Conservation (phyloP, 257 asterid genomes). For the Phtheirospermum japonicum region DNA sequence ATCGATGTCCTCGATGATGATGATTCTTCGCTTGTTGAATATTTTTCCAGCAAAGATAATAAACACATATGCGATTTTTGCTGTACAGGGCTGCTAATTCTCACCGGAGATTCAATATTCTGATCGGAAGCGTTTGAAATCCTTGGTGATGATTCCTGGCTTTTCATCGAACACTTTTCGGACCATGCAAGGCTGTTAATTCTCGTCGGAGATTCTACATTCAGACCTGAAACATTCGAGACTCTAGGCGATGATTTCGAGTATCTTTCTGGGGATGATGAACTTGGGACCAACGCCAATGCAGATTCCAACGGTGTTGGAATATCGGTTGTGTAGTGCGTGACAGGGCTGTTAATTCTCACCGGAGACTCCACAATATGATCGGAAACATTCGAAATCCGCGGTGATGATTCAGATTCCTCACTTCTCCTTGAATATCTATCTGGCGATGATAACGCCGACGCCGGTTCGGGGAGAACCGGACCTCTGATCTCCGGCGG, state of each 20-base stretch:
- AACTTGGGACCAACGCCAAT: neutral
- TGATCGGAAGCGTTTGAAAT: too few relatives aligned
- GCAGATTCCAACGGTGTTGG: constrained; percentile 8
- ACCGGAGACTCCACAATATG: constrained; percentile 4
- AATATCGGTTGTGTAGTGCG: neutral
- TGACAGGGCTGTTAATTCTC: neutral
- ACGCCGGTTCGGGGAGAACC: neutral
- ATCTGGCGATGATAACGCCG: neutral
- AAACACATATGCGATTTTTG: too few relatives aligned
- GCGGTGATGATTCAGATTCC: constrained; percentile 10
- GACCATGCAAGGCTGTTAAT: too few relatives aligned
- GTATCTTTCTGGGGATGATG: neutral
- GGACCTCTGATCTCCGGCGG: neutral
- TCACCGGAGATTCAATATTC: too few relatives aligned
- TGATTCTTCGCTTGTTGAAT: constrained; percentile 24
- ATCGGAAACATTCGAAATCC: neutral
- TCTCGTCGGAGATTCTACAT: too few relatives aligned
- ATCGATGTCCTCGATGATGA: constrained; percentile 7
- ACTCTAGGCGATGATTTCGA: constrained; percentile 20
- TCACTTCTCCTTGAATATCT: neutral
- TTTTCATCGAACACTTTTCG: too few relatives aligned
- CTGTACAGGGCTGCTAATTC: too few relatives aligned
- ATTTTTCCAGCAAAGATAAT: constrained; percentile 6
- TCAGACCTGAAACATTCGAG: constrained; percentile 24
- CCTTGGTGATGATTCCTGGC: too few relatives aligned